phyloP scores from a whole-genome alignment of 306 rosid species.

The Senna tora region DNA sequence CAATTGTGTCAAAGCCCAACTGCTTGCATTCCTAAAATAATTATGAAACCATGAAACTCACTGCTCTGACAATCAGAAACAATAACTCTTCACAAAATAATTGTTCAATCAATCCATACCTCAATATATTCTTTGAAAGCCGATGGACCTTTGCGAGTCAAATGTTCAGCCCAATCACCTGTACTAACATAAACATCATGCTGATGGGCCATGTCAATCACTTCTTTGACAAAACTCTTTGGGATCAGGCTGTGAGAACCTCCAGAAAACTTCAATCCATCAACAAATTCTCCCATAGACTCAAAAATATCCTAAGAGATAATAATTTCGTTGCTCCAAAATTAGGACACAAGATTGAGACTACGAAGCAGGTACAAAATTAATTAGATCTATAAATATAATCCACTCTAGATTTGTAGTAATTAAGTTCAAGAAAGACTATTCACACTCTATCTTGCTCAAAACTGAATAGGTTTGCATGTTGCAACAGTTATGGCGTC shows the following conservation, averaged over 20 bases:
- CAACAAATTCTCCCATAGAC: conserved; percentile 79
- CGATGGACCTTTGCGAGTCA: conserved; percentile 67
- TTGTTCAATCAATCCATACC: conserved; percentile 47
- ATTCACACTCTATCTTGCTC: not conserved
- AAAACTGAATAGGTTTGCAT: not conserved
- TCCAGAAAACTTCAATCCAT: conserved; percentile 86
- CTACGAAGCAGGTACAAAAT: not conserved
- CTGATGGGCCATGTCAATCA: conserved; percentile 78
- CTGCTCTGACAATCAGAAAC: not conserved
- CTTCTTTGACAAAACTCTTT: conserved; percentile 63
- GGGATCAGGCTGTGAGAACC: conserved; percentile 86
- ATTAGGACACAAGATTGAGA: not conserved
- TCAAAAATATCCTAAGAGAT: conserved; percentile 73
- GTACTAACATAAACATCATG: conserved; percentile 89
- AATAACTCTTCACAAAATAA: not conserved
- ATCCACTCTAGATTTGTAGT: not conserved
- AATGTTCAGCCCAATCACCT: conserved; percentile 90
- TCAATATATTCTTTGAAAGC: conserved; percentile 74
- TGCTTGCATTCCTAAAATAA: conserved; percentile 77
- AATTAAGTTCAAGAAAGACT: not conserved
- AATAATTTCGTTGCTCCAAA: conserved; percentile 11
- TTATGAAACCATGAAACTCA: conserved; percentile 3
- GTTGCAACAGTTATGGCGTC: not conserved
- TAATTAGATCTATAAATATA: not conserved
- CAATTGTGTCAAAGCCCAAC: conserved; percentile 83